phyloP scores from a whole-genome alignment of 1,284 basidiomycete genomes.

The Tilletia caries region DNA sequence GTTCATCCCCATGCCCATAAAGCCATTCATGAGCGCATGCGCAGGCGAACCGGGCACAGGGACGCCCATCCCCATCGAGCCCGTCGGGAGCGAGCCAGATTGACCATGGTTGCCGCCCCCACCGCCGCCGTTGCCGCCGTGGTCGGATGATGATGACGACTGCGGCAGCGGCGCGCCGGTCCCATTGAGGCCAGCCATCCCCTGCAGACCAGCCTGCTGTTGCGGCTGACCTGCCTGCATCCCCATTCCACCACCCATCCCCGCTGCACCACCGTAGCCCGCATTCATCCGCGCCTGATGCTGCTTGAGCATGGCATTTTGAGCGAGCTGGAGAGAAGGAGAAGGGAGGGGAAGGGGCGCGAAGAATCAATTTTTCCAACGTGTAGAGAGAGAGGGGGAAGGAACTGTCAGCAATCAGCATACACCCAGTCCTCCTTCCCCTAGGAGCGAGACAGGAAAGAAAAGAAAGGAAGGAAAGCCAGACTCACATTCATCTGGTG shows the following conservation, averaged over 20 bases:
- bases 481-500: conserved; percentile 5
- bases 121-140: no score
- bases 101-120: no score
- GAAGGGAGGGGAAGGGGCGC: no score
- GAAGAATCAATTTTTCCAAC: no score
- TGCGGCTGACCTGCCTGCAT: neutral
- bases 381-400: no score
- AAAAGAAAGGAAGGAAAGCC: no score
- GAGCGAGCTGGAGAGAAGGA: neutral
- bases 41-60: neutral
- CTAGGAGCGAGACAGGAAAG: no score
- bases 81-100: neutral
- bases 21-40: conserved; percentile 11
- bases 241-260: neutral
- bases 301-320: neutral
- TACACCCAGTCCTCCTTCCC: no score
- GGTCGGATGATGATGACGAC: no score
- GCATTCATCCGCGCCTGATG: conserved; percentile 9
- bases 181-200: no score
- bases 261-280: neutral
- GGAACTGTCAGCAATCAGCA: no score
- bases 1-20: neutral
- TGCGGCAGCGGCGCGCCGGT: neutral
- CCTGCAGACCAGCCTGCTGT: no score
- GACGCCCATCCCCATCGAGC: neutral